These are phyloP conservation scores for Diversispora epigaea DNA, from an alignment of 192 early-diverging fungal species.

Conservation along the genomic window DNA sequence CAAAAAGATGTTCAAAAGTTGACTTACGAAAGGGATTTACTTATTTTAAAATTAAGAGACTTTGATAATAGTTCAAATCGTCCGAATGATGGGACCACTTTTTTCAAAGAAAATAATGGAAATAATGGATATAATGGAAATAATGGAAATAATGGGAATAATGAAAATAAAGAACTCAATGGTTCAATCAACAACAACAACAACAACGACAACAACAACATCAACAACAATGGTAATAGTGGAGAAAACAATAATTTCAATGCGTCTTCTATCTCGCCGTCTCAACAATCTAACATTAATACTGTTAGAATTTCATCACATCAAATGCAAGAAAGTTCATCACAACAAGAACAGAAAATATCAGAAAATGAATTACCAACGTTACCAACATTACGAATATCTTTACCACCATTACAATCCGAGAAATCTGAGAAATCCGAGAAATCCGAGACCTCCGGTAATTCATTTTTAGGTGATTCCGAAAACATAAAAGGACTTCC, in stretches of 20 bases:
- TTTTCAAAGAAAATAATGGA: not conserved
- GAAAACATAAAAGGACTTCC: not conserved
- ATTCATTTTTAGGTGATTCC: not conserved
- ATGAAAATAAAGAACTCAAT: not conserved
- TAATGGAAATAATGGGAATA: not conserved
- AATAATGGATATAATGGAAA: too few relatives aligned
- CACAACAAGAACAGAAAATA: too few relatives aligned
- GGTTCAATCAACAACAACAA: not conserved
- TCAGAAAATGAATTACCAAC: not conserved
- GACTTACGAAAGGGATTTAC: conserved; percentile 36
- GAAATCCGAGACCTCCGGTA: not conserved
- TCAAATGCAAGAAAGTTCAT: not conserved
- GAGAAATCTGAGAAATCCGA: not conserved
- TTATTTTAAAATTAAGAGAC: conserved; percentile 1
- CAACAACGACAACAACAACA: conserved; percentile 7
- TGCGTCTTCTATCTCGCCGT: too few relatives aligned
- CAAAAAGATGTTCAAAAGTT: conserved; percentile 60
- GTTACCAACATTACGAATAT: not conserved
- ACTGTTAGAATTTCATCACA: not conserved
- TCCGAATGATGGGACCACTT: not conserved
- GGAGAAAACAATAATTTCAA: not conserved
- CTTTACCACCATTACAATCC: too few relatives aligned
- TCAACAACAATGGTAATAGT: too few relatives aligned
- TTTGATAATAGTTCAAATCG: conserved; percentile 3
- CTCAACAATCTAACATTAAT: not conserved